Base-by-base conservation (phyloP, 805 yeast genomes). In the Cyberlindnera nakhonratchasimensis region DNA sequence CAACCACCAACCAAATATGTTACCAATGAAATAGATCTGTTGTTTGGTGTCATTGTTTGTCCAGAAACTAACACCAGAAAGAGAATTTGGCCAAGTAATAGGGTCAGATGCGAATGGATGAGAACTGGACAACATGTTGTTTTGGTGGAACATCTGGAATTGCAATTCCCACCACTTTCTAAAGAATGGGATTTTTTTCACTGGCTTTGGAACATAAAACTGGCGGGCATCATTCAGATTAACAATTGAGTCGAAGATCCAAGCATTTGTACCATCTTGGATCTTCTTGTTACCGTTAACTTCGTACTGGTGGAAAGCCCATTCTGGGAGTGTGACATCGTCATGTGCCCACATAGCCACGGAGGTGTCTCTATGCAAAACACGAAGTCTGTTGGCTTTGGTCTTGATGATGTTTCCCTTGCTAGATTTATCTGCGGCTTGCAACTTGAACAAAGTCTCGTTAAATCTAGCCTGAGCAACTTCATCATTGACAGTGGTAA, bases 81-180 rank as follows among this genome's bases (percentile, higher is more conserved):
- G 63, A 42, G 93, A 76, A 48, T 86, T 72, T 16, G 99, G 99
- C 99, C 99, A 93, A 7, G 82, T 69, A 50, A 79, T 75, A 3
- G 99, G 99, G 48, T 79, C 81, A 5, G 97, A 88, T 9, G 97
- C 96, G 70, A 86, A 93, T 34, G 99, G 99, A 65, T 93, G 99
- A 20, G 86, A 88, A 13, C 90, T 74, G 2, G 89, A 74, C 51
- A 93, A 72, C 53, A 82, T 80, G 67, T 91, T 93, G 68, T 93
- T 93, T 58, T 90, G 96, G 48, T 80, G 78, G 71, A 93, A 89
- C 99, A 93, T 93, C 46, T 77, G 71, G 23, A 72, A 64, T 67
- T 93, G 99, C 48, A 90, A 71, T 65, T 93, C 98, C 66, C 79
- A 70, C 89, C 96, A 93, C 65, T 93, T 93, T 46, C 70, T 74